These are phyloP conservation scores for Tuber magnatum DNA, from an alignment of 495 filamentous ascomycete species.

Conservation along the genomic window DNA sequence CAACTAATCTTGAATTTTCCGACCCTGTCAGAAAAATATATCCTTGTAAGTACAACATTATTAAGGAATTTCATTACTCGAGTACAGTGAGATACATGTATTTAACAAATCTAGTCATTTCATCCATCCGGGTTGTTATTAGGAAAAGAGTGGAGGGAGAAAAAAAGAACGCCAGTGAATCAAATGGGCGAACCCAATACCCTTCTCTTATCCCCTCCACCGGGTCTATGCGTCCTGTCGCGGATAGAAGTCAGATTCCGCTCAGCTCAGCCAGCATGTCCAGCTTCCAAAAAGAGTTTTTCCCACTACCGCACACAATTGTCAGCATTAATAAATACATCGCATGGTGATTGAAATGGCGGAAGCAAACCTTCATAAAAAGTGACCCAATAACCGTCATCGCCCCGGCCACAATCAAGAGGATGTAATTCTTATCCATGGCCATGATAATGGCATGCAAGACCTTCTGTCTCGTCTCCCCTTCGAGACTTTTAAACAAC, in stretches of 20 bases:
- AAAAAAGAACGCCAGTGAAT: neutral
- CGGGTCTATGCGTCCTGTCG: neutral
- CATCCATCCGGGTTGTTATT: neutral
- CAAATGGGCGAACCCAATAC: neutral
- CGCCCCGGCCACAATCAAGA: constrained; percentile 49
- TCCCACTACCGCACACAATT: constrained; percentile 15
- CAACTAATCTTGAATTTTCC: neutral
- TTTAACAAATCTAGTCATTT: neutral
- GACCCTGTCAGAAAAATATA: neutral
- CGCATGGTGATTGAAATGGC: neutral
- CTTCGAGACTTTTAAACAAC: constrained; percentile 43
- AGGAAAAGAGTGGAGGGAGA: neutral
- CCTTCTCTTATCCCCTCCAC: neutral
- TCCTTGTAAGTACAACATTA: neutral
- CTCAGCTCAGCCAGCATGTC: constrained; percentile 13
- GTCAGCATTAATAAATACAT: neutral
- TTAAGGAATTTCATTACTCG: neutral
- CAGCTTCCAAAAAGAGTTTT: constrained; percentile 25
- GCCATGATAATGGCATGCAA: constrained; percentile 49
- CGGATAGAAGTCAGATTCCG: neutral
- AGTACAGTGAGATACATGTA: neutral
- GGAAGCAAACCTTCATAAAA: constrained; percentile 45
- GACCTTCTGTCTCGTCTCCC: constrained; percentile 42
- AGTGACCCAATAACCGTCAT: constrained; percentile 46
- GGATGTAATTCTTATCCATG: constrained; percentile 49